A percentile compares a stretch with the other conserved stretches of the same genome.
Evolutionary conservation across 1,139 yeast species (phyloP).

Genomic region (Scheffersomyces titani): DNA sequence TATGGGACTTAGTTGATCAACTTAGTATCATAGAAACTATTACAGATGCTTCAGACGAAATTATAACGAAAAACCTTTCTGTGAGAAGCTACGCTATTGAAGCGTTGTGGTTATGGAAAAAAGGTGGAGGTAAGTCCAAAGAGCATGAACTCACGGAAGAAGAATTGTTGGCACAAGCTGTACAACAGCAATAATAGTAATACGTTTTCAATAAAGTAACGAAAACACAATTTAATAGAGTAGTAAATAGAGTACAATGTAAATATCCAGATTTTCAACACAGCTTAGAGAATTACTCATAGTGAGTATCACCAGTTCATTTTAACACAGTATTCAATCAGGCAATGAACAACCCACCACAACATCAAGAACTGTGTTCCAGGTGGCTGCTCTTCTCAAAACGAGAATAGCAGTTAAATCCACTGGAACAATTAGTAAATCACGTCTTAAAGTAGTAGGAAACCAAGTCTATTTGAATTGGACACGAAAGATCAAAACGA

Average conservation of each 20-base stretch:
- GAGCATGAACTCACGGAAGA: constrained; percentile 13
- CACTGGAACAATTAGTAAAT: neutral
- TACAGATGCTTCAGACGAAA: constrained; percentile 74
- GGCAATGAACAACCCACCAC: neutral
- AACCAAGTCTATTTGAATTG: neutral
- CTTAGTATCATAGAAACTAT: constrained; percentile 70
- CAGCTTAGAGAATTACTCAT: neutral
- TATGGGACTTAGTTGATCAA: constrained; percentile 74
- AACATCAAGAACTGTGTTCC: neutral
- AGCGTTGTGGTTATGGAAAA: constrained; percentile 90
- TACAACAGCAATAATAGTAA: constrained; percentile 5
- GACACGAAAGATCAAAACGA: neutral
- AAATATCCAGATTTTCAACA: neutral
- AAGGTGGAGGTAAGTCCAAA: constrained; percentile 62
- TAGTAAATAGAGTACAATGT: neutral
- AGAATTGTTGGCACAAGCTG: constrained; percentile 16
- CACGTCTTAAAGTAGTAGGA: neutral
- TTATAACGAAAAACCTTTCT: constrained; percentile 63
- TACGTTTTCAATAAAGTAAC: neutral
- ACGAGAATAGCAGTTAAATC: neutral
- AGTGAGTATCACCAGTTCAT: neutral
- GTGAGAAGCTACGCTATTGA: constrained; percentile 87
- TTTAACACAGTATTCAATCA: neutral
- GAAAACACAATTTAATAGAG: neutral
- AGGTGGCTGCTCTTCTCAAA: neutral